A percentile compares a stretch with the other conserved stretches of the same genome.
Conservation (phyloP, 192 early-diverging fungal species). For the Coemansia sp. region DNA sequence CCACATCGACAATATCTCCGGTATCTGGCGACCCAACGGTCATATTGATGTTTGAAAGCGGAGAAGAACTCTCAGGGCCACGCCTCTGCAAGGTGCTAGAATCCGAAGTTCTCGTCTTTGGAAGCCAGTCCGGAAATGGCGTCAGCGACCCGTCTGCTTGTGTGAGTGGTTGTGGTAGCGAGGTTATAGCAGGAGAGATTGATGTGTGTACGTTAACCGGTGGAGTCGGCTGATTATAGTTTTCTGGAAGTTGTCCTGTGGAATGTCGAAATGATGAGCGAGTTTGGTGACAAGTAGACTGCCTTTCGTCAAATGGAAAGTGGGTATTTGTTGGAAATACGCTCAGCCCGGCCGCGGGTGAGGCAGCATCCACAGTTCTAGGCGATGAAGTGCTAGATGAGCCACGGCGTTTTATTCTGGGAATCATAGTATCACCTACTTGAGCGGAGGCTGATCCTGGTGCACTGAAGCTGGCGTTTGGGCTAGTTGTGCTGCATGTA, state of each 20-base stretch:
- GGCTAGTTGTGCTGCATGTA: background rate
- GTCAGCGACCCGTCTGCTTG: background rate
- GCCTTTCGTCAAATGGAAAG: background rate
- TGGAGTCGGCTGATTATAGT: background rate
- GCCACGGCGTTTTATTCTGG: conserved; percentile 19
- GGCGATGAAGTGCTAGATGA: conserved; percentile 19
- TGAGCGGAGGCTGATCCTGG: background rate
- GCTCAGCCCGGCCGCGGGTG: conserved; percentile 8
- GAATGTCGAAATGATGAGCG: background rate
- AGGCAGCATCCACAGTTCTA: conserved; percentile 13
- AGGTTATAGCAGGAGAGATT: background rate
- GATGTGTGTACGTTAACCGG: background rate
- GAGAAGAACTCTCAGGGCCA: background rate
- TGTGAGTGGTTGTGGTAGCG: background rate
- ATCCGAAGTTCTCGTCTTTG: background rate
- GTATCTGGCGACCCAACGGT: conserved; percentile 23
- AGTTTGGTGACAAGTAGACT: background rate
- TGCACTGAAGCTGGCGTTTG: too few species aligned
- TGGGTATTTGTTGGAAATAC: conserved; percentile 30
- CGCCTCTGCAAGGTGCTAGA: background rate
- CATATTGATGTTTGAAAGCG: conserved; percentile 12
- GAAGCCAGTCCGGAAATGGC: background rate
- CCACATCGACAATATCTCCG: conserved; percentile 29
- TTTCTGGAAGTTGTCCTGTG: background rate
- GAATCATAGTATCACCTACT: background rate